phyloP scores from a whole-genome alignment of 1,284 basidiomycete species.

The Hemileia vastatrix region DNA sequence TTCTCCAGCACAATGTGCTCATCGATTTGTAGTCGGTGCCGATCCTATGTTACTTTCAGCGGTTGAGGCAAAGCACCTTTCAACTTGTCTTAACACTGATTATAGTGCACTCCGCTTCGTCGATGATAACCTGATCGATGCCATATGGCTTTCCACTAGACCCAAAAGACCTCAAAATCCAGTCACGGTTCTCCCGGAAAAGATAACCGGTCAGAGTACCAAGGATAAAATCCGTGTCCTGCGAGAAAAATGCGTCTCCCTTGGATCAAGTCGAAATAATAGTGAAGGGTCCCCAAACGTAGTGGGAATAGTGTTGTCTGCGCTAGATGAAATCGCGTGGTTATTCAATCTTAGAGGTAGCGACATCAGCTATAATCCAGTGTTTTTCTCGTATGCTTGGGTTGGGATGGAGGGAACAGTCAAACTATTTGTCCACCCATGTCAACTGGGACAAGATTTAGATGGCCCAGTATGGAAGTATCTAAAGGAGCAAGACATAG shows the following conservation, averaged over 20 bases:
- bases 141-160: slow-evolving; percentile 62
- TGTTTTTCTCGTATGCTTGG: slow-evolving; percentile 81
- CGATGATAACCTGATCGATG: slow-evolving; percentile 66
- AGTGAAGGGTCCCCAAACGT: slow-evolving; percentile 56
- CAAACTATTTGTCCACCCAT: slow-evolving; percentile 3
- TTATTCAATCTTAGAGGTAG: slow-evolving; percentile 85
- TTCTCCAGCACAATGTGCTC: slow-evolving; percentile 49
- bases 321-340: slow-evolving; percentile 53
- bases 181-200: slow-evolving; percentile 61
- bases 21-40: slow-evolving; percentile 32
- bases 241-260: slow-evolving; percentile 53
- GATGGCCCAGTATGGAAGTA: too few species aligned
- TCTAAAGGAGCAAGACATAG: background rate
- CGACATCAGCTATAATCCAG: slow-evolving; percentile 71
- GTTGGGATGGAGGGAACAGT: slow-evolving; percentile 1
- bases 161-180: slow-evolving; percentile 62
- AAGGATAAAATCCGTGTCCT: slow-evolving; percentile 59
- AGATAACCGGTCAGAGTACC: slow-evolving; percentile 61
- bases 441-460: background rate
- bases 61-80: slow-evolving; percentile 46
- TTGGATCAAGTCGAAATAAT: slow-evolving; percentile 43
- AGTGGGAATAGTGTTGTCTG: slow-evolving; percentile 72
- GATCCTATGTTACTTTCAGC: slow-evolving; percentile 37
- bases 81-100: slow-evolving; percentile 51
- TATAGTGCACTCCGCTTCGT: slow-evolving; percentile 59